Percentiles rank a stretch among this genome's conserved stretches.
phyloP scores from a whole-genome alignment of 2,329 filamentous ascomycete genomes.

The Fusarium concolor region DNA sequence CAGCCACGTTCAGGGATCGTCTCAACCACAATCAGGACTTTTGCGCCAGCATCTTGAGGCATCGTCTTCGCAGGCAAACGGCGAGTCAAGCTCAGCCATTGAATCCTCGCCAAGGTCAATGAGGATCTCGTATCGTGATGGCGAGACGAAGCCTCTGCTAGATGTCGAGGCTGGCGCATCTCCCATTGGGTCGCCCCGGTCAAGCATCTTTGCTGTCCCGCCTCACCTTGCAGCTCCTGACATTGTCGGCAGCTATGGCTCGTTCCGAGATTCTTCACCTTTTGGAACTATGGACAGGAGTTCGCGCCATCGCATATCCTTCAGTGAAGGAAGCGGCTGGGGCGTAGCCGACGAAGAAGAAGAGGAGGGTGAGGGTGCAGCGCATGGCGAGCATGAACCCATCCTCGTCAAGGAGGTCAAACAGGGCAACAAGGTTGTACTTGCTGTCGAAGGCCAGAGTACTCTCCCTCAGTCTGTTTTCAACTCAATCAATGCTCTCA shows the following conservation, averaged over 20 bases:
- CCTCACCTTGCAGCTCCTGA: slow-evolving; percentile 75
- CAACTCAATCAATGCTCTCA: slow-evolving; percentile 94
- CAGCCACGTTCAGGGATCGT: slow-evolving; percentile 54
- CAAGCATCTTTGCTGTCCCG: slow-evolving; percentile 66
- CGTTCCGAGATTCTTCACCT: slow-evolving; percentile 56
- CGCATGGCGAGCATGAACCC: slow-evolving; percentile 74
- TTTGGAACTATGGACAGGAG: slow-evolving; percentile 64
- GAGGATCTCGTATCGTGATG: slow-evolving; percentile 52
- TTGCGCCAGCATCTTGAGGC: slow-evolving; percentile 65
- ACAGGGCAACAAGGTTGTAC: slow-evolving; percentile 85
- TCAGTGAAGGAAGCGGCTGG: slow-evolving; percentile 54
- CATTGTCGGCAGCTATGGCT: slow-evolving; percentile 77
- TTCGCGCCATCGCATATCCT: slow-evolving; percentile 58
- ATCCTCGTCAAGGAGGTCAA: slow-evolving; percentile 91
- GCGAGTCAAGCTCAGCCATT: slow-evolving; percentile 42
- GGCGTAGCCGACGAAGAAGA: slow-evolving; percentile 52
- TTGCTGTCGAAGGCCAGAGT: slow-evolving; percentile 91
- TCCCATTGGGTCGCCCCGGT: slow-evolving; percentile 46
- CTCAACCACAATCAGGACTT: slow-evolving; percentile 56
- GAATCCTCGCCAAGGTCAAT: slow-evolving; percentile 26
- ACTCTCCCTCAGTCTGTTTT: slow-evolving; percentile 95
- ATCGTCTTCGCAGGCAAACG: slow-evolving; percentile 36
- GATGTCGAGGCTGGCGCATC: slow-evolving; percentile 56
- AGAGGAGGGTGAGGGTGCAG: slow-evolving; percentile 47
- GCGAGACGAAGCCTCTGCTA: slow-evolving; percentile 62